Percentiles rank a stretch among this genome's conserved stretches.
These are phyloP conservation scores for Dacryopinax primogenitus DNA, from an alignment of 768 basidiomycete genomes.

Conservation along the genomic window DNA sequence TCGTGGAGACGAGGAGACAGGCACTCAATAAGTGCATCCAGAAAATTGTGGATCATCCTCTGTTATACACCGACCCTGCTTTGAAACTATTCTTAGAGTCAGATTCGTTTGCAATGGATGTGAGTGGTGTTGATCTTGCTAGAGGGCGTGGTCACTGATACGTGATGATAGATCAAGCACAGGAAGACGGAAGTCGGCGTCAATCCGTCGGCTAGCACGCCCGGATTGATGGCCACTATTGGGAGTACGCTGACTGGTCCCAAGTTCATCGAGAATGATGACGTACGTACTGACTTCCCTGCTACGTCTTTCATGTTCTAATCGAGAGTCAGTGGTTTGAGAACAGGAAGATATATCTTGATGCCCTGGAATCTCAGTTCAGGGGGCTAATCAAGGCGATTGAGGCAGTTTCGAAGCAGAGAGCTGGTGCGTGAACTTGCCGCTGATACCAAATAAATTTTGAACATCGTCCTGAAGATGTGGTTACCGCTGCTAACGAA, in stretches of 20 bases:
- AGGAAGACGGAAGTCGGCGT: slow-evolving; percentile 62
- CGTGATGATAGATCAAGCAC: slow-evolving; percentile 60
- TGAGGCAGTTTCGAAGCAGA: slow-evolving; percentile 70
- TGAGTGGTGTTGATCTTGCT: slow-evolving; percentile 30
- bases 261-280: slow-evolving; percentile 78
- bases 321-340: slow-evolving; percentile 67
- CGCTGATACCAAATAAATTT: neutral
- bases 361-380: slow-evolving; percentile 80
- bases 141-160: neutral
- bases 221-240: slow-evolving; percentile 68
- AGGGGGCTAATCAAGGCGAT: slow-evolving; percentile 78
- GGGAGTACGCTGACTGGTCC: slow-evolving; percentile 68
- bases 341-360: slow-evolving; percentile 67
- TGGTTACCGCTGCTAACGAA: slow-evolving; percentile 25
- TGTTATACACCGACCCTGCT: slow-evolving; percentile 77
- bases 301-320: neutral
- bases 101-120: slow-evolving; percentile 82
- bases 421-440: slow-evolving; percentile 41
- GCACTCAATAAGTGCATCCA: slow-evolving; percentile 83
- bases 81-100: slow-evolving; percentile 83
- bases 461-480: slow-evolving; percentile 34
- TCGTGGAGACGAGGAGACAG: slow-evolving; percentile 71
- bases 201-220: slow-evolving; percentile 41
- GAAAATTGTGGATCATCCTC: slow-evolving; percentile 87
- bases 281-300: slow-evolving; percentile 34